These are phyloP conservation scores for Rhizodiscina lignyota DNA, from an alignment of 495 filamentous ascomycete genomes.

Conservation along the genomic window DNA sequence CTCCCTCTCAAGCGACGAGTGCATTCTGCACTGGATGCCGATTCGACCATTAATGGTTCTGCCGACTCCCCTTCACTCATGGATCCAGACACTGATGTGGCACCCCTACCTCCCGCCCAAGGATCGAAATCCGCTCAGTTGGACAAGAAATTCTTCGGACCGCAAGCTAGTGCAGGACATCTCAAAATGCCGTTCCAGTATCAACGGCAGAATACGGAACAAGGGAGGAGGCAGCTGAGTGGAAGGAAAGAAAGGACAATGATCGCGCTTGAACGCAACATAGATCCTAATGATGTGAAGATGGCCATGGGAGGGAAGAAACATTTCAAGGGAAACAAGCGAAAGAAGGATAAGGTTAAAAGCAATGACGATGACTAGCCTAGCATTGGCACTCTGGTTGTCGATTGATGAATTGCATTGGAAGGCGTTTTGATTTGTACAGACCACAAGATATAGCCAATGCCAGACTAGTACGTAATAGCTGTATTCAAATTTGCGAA, in stretches of 20 bases:
- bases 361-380: background rate
- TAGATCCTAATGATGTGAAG: slow-evolving; percentile 70
- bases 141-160: slow-evolving; percentile 74
- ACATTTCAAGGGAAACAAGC: slow-evolving; percentile 71
- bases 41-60: too few species aligned
- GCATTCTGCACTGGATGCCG: too few species aligned
- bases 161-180: slow-evolving; percentile 33
- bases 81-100: slow-evolving; percentile 20
- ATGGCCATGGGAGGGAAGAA: slow-evolving; percentile 55
- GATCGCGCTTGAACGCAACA: slow-evolving; percentile 66
- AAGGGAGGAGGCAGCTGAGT: slow-evolving; percentile 56
- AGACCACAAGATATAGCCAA: too few species aligned
- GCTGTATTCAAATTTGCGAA: too few species aligned
- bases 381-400: too few species aligned
- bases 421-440: too few species aligned
- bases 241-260: slow-evolving; percentile 75
- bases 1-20: background rate
- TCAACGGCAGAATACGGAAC: slow-evolving; percentile 73
- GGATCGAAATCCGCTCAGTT: slow-evolving; percentile 59
- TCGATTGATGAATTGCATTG: too few species aligned
- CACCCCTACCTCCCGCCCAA: slow-evolving; percentile 18
- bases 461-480: too few species aligned
- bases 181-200: slow-evolving; percentile 72
- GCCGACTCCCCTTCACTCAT: slow-evolving; percentile 22
- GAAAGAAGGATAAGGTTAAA: slow-evolving; percentile 30